Conservation (phyloP, 148 eudicot species). For the Agrostemma githago region DNA sequence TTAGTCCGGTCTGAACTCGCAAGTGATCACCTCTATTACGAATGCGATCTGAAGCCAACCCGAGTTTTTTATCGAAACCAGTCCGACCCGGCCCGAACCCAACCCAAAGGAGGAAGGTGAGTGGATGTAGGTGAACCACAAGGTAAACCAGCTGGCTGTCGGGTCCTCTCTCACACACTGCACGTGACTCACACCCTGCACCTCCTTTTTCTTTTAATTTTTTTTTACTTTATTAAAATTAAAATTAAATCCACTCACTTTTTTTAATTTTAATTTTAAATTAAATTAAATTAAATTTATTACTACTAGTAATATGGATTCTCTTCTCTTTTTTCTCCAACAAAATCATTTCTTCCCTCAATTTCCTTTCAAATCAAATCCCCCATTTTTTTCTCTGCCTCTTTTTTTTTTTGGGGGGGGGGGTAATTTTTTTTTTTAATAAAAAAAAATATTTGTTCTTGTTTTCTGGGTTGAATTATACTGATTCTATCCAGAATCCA, state of each 20-base stretch:
- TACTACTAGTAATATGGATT: background rate
- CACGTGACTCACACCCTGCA: conserved; percentile 24
- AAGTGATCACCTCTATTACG: no score
- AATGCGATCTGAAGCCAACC: no score
- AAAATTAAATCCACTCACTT: no score
- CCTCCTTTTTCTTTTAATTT: conserved; percentile 14
- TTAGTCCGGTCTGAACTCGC: no score
- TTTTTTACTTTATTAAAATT: no score
- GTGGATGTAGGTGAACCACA: background rate
- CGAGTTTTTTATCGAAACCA: no score
- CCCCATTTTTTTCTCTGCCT: conserved; percentile 1
- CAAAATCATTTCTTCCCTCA: background rate
- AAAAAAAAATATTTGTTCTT: background rate
- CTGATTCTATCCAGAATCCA: background rate
- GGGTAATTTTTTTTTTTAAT: background rate
- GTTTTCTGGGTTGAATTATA: conserved; percentile 14
- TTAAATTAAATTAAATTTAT: background rate
- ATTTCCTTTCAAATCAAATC: background rate
- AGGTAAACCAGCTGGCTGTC: background rate
- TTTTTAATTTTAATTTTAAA: no score
- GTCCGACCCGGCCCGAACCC: no score
- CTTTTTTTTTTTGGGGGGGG: background rate
- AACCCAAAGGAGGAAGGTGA: background rate
- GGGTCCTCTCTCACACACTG: conserved; percentile 8
- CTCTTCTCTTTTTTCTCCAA: background rate